Conservation (phyloP, 2,329 filamentous ascomycete species). For the Aspergillus eucalypticola region DNA sequence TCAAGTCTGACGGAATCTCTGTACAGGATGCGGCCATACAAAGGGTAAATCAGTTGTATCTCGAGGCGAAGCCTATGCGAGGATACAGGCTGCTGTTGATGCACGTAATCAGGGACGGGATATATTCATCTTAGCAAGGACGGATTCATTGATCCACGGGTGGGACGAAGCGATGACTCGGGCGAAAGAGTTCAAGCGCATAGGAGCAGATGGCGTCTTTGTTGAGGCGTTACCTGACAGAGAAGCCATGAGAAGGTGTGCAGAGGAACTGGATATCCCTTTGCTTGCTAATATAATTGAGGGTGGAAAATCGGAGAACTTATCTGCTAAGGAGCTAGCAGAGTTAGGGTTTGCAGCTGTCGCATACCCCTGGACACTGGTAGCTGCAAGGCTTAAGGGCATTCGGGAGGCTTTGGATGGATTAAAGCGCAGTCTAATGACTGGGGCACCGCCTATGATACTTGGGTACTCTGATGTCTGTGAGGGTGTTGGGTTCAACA, state of each 20-base stretch:
- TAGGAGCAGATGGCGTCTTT: conserved; percentile 51
- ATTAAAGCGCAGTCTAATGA: conserved; percentile 46
- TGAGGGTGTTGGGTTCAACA: conserved; percentile 49
- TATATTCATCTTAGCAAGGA: conserved; percentile 50
- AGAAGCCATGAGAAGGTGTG: conserved; percentile 44
- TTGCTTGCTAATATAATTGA: conserved; percentile 50
- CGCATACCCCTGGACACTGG: conserved; percentile 49
- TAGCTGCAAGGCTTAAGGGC: conserved; percentile 47
- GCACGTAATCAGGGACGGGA: conserved; percentile 49
- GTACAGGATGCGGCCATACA: conserved; percentile 49
- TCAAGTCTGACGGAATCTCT: neutral
- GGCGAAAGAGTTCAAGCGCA: conserved; percentile 44
- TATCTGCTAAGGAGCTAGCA: conserved; percentile 42
- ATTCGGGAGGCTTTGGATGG: conserved; percentile 36
- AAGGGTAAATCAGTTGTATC: conserved; percentile 51
- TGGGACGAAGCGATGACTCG: conserved; percentile 50
- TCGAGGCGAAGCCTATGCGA: conserved; percentile 48
- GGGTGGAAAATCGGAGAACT: conserved; percentile 45
- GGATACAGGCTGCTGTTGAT: conserved; percentile 50
- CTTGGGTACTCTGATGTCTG: conserved; percentile 49
- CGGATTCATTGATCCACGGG: conserved; percentile 41
- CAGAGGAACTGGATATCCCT: conserved; percentile 41
- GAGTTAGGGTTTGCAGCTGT: conserved; percentile 45
- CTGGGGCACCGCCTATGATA: conserved; percentile 47
- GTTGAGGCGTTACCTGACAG: conserved; percentile 49